phyloP scores from a whole-genome alignment of 106 monocot genomes.

The Platanthera guangdongensis region DNA sequence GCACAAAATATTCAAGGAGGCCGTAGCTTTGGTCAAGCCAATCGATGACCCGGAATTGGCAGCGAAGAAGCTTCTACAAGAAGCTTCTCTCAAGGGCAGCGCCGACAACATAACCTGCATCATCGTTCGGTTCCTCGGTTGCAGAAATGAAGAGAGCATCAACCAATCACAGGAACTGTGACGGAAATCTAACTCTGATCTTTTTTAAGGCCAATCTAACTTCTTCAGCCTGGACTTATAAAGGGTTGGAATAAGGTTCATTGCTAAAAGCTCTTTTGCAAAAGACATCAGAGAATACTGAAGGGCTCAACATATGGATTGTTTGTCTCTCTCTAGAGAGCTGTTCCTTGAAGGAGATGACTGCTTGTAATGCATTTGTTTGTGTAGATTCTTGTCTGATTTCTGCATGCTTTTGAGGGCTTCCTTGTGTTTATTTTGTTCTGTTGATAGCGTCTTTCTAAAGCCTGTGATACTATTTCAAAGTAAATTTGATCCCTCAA shows the following conservation, averaged over 20 bases:
- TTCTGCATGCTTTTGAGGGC: background rate
- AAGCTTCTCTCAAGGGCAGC: conserved; percentile 19
- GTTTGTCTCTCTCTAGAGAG: background rate
- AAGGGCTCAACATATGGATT: background rate
- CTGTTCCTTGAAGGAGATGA: background rate
- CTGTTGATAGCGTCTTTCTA: background rate
- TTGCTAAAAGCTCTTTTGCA: background rate
- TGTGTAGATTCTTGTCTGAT: background rate
- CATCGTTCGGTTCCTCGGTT: conserved; percentile 17
- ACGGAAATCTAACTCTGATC: background rate
- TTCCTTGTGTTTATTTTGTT: background rate
- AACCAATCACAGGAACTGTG: background rate
- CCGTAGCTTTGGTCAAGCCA: conserved; percentile 23
- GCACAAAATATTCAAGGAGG: conserved; percentile 13
- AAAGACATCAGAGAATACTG: background rate
- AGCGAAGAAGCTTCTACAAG: conserved; percentile 19
- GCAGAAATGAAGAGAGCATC: background rate
- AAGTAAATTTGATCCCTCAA: background rate
- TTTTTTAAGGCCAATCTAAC: background rate
- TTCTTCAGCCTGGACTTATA: background rate
- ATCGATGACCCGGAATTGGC: conserved; percentile 18
- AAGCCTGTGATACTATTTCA: background rate
- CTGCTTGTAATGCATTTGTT: background rate
- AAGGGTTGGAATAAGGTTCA: background rate
- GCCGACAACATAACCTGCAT: conserved; percentile 24